Evolutionary conservation across 2,329 filamentous ascomycete species (phyloP).

Genomic region (Metarhizium anisopliae): DNA sequence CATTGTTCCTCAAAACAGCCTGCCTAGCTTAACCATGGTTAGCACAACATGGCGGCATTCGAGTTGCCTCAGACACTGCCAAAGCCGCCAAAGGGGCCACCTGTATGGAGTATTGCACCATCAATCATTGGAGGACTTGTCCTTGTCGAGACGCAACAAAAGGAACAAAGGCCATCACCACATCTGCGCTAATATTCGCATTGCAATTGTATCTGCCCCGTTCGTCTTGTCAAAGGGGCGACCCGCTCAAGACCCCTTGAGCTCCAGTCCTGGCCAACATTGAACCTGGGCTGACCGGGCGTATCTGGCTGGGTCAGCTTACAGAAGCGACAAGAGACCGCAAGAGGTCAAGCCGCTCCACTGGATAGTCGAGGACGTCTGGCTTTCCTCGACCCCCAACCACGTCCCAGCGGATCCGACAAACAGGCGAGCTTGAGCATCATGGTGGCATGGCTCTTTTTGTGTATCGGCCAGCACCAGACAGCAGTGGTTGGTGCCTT

Average conservation of each 20-base stretch:
- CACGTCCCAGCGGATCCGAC: neutral
- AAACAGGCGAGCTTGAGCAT: neutral
- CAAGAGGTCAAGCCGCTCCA: neutral
- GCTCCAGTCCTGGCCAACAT: neutral
- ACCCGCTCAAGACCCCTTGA: slow-evolving; percentile 3
- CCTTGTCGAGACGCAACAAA: neutral
- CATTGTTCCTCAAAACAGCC: neutral
- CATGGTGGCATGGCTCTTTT: neutral
- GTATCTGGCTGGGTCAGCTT: too few species aligned
- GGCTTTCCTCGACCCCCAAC: neutral
- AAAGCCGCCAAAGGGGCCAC: neutral
- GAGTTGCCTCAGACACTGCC: neutral
- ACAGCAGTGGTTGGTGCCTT: neutral
- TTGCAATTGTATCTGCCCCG: slow-evolving; percentile 1
- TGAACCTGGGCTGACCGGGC: neutral
- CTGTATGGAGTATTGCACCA: neutral
- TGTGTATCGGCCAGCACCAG: neutral
- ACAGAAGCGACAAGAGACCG: neutral
- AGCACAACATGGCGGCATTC: neutral
- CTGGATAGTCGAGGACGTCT: neutral
- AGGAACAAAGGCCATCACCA: neutral
- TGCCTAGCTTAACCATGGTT: neutral
- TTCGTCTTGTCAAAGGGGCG: slow-evolving; percentile 3
- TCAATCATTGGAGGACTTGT: neutral
- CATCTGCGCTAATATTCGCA: slow-evolving; percentile 1